Evolutionary conservation across 2,329 filamentous ascomycete species (phyloP).

Genomic region (Colletotrichum tropicicola): DNA sequence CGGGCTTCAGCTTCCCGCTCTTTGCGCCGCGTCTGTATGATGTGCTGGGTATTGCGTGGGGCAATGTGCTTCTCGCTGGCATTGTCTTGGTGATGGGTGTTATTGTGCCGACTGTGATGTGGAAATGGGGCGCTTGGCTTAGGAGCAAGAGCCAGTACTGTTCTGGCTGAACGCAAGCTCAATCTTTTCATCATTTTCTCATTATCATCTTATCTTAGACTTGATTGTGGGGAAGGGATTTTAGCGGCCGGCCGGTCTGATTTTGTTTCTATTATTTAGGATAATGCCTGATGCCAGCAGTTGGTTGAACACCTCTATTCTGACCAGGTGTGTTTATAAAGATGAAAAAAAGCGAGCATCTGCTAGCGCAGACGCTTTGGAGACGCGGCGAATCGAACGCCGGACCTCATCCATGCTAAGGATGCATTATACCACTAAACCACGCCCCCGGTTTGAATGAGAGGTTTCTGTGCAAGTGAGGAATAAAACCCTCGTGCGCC

Average conservation of each 20-base stretch:
- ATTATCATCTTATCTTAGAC: too few relatives aligned
- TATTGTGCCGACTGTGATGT: constrained; percentile 31
- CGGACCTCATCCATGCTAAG: neutral
- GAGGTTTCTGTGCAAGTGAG: neutral
- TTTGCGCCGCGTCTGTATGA: constrained; percentile 58
- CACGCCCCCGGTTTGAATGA: neutral
- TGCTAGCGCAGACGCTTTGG: neutral
- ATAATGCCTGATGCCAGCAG: too few relatives aligned
- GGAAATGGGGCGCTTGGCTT: constrained; percentile 33
- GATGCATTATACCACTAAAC: neutral
- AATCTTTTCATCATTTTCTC: too few relatives aligned
- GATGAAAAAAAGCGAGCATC: neutral
- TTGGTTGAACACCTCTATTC: too few relatives aligned
- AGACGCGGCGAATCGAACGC: neutral
- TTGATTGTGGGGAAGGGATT: too few relatives aligned
- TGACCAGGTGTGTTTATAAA: too few relatives aligned
- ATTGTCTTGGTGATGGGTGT: constrained; percentile 31
- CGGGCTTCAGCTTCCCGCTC: constrained; percentile 66
- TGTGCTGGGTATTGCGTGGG: constrained; percentile 54
- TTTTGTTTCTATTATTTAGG: too few relatives aligned
- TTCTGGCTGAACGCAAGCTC: neutral
- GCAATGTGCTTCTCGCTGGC: constrained; percentile 44
- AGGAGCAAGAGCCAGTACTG: constrained; percentile 31
- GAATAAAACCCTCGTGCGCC: too few relatives aligned
- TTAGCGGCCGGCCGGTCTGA: too few relatives aligned